A percentile compares a stretch with the other conserved stretches of the same genome.
phyloP scores from a whole-genome alignment of 352 stramenopile genomes.

The Globisporangium polare region DNA sequence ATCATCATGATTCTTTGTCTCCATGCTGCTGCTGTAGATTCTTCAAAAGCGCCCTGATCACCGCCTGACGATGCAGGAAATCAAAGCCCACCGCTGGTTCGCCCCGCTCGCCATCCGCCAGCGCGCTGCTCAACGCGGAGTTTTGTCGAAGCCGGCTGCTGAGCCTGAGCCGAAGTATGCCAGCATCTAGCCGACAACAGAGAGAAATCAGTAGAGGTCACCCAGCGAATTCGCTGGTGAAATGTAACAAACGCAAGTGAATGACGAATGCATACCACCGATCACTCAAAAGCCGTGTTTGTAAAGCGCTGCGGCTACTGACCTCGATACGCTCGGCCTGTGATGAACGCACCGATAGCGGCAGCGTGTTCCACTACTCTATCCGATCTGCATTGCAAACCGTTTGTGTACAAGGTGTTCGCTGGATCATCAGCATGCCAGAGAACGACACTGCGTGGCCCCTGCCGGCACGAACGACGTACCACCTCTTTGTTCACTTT shows the following conservation, averaged over 20 bases:
- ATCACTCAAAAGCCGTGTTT: neutral
- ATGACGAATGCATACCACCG: neutral
- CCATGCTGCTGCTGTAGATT: slow-evolving; percentile 35
- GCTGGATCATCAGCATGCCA: too few species aligned
- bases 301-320: neutral
- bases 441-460: too few species aligned
- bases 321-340: neutral
- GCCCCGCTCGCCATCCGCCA: slow-evolving; percentile 49
- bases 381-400: too few species aligned
- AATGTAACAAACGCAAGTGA: slow-evolving; percentile 3
- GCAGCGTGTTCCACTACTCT: too few species aligned
- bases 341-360: neutral
- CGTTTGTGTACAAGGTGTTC: too few species aligned
- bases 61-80: slow-evolving; percentile 59
- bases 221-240: neutral
- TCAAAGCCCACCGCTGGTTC: slow-evolving; percentile 79
- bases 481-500: too few species aligned
- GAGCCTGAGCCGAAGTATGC: slow-evolving; percentile 1
- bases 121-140: slow-evolving; percentile 29
- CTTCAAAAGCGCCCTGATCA: slow-evolving; percentile 63
- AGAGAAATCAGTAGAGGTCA: too few species aligned
- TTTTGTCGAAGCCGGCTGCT: neutral
- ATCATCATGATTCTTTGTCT: neutral
- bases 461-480: too few species aligned
- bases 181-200: neutral